These are phyloP conservation scores for Boletus subparvulus DNA, from an alignment of 768 basidiomycete genomes.

Conservation along the genomic window DNA sequence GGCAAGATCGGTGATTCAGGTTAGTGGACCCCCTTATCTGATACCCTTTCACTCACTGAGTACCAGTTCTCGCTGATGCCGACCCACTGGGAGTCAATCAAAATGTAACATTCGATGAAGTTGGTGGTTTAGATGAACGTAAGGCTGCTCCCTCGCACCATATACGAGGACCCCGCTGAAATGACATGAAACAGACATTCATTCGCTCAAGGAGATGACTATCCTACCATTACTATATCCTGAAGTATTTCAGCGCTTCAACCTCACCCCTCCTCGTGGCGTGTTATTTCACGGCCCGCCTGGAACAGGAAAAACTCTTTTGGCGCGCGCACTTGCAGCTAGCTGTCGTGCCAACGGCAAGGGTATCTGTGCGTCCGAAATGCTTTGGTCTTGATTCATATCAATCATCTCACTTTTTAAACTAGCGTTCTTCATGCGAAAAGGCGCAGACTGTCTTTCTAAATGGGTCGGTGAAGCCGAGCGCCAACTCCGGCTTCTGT, in stretches of 20 bases:
- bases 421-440: conserved; percentile 98
- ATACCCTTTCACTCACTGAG: conserved; percentile 11
- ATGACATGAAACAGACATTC: conserved; percentile 64
- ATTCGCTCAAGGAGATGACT: conserved; percentile 98
- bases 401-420: background rate
- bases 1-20: conserved; percentile 82
- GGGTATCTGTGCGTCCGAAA: conserved; percentile 70
- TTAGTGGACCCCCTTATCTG: conserved; percentile 32
- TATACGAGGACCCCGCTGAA: background rate
- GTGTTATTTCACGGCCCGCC: conserved; percentile 98
- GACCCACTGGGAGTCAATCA: conserved; percentile 94
- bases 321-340: conserved; percentile 92
- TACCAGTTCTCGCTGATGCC: conserved; percentile 81
- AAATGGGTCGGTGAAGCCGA: conserved; percentile 99
- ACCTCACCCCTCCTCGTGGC: conserved; percentile 92
- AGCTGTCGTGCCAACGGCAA: conserved; percentile 85
- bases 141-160: conserved; percentile 25
- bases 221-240: conserved; percentile 92
- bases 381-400: background rate
- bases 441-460: conserved; percentile 95
- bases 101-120: conserved; percentile 94
- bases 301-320: conserved; percentile 95
- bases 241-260: conserved; percentile 93
- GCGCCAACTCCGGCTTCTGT: conserved; percentile 88
- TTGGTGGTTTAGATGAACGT: conserved; percentile 96